A percentile compares a stretch with the other conserved stretches of the same genome.
Evolutionary conservation across 2,329 filamentous ascomycete species (phyloP).

Genomic region (Zymoseptoria passerinii): DNA sequence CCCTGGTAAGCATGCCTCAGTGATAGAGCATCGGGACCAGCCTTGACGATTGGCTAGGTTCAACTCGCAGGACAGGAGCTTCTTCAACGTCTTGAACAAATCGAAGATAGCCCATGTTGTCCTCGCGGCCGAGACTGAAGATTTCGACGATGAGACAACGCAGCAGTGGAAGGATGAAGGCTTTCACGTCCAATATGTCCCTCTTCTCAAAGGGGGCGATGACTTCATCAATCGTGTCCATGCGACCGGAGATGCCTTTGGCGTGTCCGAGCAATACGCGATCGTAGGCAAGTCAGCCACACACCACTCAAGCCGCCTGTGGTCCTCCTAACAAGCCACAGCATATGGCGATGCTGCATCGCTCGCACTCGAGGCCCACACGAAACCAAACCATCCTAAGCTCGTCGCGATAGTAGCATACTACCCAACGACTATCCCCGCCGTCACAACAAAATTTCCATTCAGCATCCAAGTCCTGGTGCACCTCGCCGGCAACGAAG

Average conservation of each 20-base stretch:
- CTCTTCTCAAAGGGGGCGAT: conserved; percentile 43
- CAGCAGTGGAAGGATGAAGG: conserved; percentile 53
- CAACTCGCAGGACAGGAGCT: conserved; percentile 24
- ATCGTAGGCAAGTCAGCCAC: conserved; percentile 45
- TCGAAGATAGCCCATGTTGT: conserved; percentile 40
- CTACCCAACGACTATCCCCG: conserved; percentile 53
- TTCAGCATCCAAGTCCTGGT: conserved; percentile 44
- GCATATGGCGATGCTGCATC: conserved; percentile 57
- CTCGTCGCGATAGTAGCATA: conserved; percentile 55
- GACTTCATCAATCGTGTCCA: conserved; percentile 42
- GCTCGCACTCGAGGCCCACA: conserved; percentile 50
- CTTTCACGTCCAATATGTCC: conserved; percentile 51
- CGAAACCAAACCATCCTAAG: conserved; percentile 46
- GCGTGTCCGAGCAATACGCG: conserved; percentile 52
- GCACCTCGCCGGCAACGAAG: conserved; percentile 46
- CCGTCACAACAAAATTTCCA: conserved; percentile 38
- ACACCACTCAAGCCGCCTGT: too few relatives aligned
- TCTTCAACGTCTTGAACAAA: conserved; percentile 32
- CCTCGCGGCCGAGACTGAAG: conserved; percentile 44
- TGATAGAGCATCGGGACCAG: background rate
- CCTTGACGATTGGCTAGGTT: conserved; percentile 10
- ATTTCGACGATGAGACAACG: conserved; percentile 48
- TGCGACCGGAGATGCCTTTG: conserved; percentile 46
- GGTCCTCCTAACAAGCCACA: conserved; percentile 22
- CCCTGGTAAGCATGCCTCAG: conserved; percentile 19